A percentile compares a stretch with the other conserved stretches of the same genome.
Conservation (phyloP, 768 basidiomycete species). For the Favolaschia claudopus region DNA sequence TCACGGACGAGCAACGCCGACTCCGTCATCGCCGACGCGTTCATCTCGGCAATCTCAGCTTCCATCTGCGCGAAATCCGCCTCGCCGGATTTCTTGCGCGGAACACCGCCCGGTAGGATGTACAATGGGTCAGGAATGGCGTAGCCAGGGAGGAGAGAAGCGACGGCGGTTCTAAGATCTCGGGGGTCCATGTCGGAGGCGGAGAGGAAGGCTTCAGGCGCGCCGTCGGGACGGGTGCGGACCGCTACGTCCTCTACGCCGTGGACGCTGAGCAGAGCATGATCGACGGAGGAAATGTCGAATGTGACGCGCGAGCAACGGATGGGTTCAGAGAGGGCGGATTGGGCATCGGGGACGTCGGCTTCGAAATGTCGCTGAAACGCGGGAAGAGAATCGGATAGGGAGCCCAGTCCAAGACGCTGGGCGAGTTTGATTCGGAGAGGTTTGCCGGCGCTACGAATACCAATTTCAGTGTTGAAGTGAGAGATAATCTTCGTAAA, state of each 20-base stretch:
- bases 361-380: slow-evolving; percentile 51
- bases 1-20: slow-evolving; percentile 41
- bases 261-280: slow-evolving; percentile 32
- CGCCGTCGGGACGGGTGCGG: slow-evolving; percentile 37
- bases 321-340: slow-evolving; percentile 45
- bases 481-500: too few relatives aligned
- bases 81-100: slow-evolving; percentile 27
- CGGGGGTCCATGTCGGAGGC: slow-evolving; percentile 28
- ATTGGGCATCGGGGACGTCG: slow-evolving; percentile 36
- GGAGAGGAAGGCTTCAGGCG: slow-evolving; percentile 47
- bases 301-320: slow-evolving; percentile 41
- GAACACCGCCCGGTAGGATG: slow-evolving; percentile 35
- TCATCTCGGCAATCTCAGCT: slow-evolving; percentile 24
- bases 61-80: slow-evolving; percentile 42
- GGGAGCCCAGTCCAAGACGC: slow-evolving; percentile 44
- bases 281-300: slow-evolving; percentile 34
- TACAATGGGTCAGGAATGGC: slow-evolving; percentile 45
- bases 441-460: slow-evolving; percentile 55
- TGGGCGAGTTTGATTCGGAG: slow-evolving; percentile 50
- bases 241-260: slow-evolving; percentile 44
- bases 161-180: slow-evolving; percentile 31
- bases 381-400: slow-evolving; percentile 41
- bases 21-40: slow-evolving; percentile 34
- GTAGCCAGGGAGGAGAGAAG: slow-evolving; percentile 44
- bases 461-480: too few relatives aligned